These are phyloP conservation scores for Odontarrhena argentea DNA, from an alignment of 345 rosid species.

Conservation along the genomic window DNA sequence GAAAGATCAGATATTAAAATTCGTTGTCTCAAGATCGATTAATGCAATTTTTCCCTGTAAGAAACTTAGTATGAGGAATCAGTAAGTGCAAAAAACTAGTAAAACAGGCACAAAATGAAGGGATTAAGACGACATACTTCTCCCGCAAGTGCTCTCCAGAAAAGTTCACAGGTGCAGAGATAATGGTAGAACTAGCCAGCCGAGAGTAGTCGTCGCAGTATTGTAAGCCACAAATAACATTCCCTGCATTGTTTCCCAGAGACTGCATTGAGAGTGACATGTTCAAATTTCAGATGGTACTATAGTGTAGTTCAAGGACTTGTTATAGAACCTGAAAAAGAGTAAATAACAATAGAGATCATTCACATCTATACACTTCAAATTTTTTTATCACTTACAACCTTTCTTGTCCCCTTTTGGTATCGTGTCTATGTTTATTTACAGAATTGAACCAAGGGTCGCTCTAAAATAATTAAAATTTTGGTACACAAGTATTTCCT, in stretches of 20 bases:
- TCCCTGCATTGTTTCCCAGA: constrained; percentile 8
- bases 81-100: constrained; percentile 7
- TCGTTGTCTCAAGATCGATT: neutral
- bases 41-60: constrained; percentile 3
- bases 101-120: neutral
- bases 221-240: constrained; percentile 7
- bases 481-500: constrained; percentile 12
- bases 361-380: constrained; percentile 28
- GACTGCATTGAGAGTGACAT: neutral
- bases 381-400: constrained; percentile 16
- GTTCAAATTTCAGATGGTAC: constrained; percentile 1
- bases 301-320: constrained; percentile 3
- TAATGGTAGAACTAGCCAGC: neutral
- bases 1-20: neutral
- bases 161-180: neutral
- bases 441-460: constrained; percentile 9
- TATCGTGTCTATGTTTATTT: constrained; percentile 28
- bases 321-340: neutral
- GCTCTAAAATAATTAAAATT: constrained; percentile 19
- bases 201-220: neutral
- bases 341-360: constrained; percentile 9
- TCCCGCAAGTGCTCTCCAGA: neutral
- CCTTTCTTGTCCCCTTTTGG: constrained; percentile 22
- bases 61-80: constrained; percentile 10
- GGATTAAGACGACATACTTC: constrained; percentile 20